A percentile compares a stretch with the other conserved stretches of the same genome.
Conservation (phyloP, 2,329 filamentous ascomycete genomes). For the Calonectria pteridis region DNA sequence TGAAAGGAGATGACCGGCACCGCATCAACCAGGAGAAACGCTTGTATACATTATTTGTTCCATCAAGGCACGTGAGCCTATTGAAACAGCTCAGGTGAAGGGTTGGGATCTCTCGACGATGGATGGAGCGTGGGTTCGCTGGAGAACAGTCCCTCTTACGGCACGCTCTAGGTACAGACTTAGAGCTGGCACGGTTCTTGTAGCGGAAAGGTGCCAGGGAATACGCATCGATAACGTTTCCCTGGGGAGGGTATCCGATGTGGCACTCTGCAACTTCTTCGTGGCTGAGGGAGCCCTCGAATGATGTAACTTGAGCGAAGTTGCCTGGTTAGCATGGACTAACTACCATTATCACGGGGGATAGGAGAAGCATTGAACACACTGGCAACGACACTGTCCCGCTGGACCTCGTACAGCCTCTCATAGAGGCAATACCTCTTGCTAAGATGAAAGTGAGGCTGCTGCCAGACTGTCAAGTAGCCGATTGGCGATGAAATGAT, state of each 20-base stretch:
- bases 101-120: not conserved
- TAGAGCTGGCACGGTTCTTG: not conserved
- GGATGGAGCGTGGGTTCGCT: not conserved
- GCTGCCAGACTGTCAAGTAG: not conserved
- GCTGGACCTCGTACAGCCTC: not conserved
- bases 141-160: not conserved
- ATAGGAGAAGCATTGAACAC: not conserved
- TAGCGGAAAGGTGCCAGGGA: not conserved
- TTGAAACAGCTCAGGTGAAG: slow-evolving; percentile 1
- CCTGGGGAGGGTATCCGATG: not conserved
- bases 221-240: not conserved
- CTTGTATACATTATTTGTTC: not conserved
- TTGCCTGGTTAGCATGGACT: not conserved
- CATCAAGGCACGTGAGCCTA: not conserved
- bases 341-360: not conserved
- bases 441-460: not conserved
- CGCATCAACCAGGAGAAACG: not conserved
- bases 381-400: not conserved
- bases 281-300: not conserved
- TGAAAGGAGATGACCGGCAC: not conserved
- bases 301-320: not conserved
- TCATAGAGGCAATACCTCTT: not conserved
- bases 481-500: not conserved
- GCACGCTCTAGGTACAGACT: not conserved
- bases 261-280: not conserved